These are phyloP conservation scores for Colletotrichum echinochloae DNA, from an alignment of 2,329 filamentous ascomycete species.

Conservation along the genomic window DNA sequence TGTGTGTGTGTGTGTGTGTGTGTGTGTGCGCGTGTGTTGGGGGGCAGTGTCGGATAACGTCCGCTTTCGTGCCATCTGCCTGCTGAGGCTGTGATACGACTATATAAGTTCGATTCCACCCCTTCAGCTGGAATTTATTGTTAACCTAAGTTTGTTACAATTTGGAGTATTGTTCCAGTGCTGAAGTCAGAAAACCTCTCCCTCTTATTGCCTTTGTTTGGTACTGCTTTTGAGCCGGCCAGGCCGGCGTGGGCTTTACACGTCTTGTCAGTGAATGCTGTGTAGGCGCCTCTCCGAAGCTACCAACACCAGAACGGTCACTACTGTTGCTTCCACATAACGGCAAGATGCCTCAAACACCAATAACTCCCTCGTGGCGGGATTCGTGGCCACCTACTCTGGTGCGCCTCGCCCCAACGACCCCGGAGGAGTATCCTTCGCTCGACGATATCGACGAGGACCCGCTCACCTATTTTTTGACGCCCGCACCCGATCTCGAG, in stretches of 20 bases:
- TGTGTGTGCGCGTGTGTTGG: constrained; percentile 25
- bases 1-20: constrained; percentile 29
- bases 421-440: constrained; percentile 57
- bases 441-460: constrained; percentile 65
- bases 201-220: constrained; percentile 25
- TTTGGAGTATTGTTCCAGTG: constrained; percentile 5
- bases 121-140: neutral
- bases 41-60: constrained; percentile 14
- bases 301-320: constrained; percentile 1
- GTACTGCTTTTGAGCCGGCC: constrained; percentile 40
- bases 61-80: constrained; percentile 17
- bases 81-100: constrained; percentile 22
- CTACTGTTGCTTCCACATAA: neutral
- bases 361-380: constrained; percentile 50
- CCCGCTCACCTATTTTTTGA: constrained; percentile 68
- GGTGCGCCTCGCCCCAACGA: constrained; percentile 58
- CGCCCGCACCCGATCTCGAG: constrained; percentile 58
- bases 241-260: constrained; percentile 34
- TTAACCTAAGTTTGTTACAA: neutral
- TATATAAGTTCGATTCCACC: constrained; percentile 33
- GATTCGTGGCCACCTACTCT: constrained; percentile 67
- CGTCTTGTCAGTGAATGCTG: constrained; percentile 29
- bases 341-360: constrained; percentile 51
- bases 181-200: neutral
- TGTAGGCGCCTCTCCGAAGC: constrained; percentile 18